Conservation (phyloP, 2,329 filamentous ascomycete genomes). For the Hymenoscyphus linearis region DNA sequence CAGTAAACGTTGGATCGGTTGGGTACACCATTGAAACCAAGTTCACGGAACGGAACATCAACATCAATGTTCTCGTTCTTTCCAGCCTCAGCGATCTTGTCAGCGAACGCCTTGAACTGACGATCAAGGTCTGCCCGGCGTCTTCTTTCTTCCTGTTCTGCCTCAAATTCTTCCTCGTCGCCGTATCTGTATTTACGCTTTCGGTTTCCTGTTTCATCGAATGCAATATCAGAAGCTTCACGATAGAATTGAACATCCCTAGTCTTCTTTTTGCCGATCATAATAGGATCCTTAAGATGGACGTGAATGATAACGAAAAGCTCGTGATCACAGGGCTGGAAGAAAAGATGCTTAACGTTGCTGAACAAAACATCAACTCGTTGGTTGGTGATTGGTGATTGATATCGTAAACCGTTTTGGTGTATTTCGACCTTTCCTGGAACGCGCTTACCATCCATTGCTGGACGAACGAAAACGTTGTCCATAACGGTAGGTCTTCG, state of each 20-base stretch:
- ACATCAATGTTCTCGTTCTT: slow-evolving; percentile 87
- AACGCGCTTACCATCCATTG: slow-evolving; percentile 93
- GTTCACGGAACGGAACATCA: slow-evolving; percentile 92
- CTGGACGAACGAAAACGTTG: slow-evolving; percentile 91
- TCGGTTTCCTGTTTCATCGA: slow-evolving; percentile 96
- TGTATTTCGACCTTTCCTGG: slow-evolving; percentile 96
- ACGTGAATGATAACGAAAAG: slow-evolving; percentile 97
- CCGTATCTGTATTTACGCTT: slow-evolving; percentile 97
- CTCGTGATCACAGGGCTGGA: slow-evolving; percentile 94
- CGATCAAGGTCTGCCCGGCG: slow-evolving; percentile 88
- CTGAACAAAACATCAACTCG: slow-evolving; percentile 93
- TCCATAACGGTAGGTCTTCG: slow-evolving; percentile 86
- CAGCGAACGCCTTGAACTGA: slow-evolving; percentile 91
- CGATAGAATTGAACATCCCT: slow-evolving; percentile 98
- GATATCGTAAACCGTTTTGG: slow-evolving; percentile 96
- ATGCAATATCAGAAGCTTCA: slow-evolving; percentile 96
- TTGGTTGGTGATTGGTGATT: slow-evolving; percentile 73
- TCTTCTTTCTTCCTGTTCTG: slow-evolving; percentile 92
- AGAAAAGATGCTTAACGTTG: slow-evolving; percentile 98
- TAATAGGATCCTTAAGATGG: slow-evolving; percentile 95
- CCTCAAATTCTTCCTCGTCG: slow-evolving; percentile 97
- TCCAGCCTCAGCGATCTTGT: slow-evolving; percentile 95
- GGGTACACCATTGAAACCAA: slow-evolving; percentile 94
- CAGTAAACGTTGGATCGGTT: slow-evolving; percentile 94
- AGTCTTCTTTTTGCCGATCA: slow-evolving; percentile 96